Percentiles rank a stretch among this genome's conserved stretches.
phyloP scores from a whole-genome alignment of 257 asterid genomes.

The Gentiana macrophylla region DNA sequence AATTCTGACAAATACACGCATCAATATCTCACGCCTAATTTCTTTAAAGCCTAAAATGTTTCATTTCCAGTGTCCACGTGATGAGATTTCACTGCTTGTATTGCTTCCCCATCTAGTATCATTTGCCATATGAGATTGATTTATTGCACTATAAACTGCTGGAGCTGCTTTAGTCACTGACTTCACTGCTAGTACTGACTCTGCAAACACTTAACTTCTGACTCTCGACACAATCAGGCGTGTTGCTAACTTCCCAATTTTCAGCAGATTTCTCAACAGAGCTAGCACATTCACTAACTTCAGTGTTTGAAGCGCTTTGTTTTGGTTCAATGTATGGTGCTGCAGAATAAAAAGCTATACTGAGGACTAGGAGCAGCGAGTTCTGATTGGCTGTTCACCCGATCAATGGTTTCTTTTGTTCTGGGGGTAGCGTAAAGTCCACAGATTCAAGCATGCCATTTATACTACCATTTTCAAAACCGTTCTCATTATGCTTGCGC shows the following conservation, averaged over 20 bases:
- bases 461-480: constrained; percentile 20
- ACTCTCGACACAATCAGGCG: constrained; percentile 36
- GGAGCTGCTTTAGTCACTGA: constrained; percentile 56
- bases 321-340: constrained; percentile 35
- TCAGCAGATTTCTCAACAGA: constrained; percentile 37
- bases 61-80: constrained; percentile 37
- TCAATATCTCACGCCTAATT: constrained; percentile 57
- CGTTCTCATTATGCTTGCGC: constrained; percentile 17
- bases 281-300: constrained; percentile 31
- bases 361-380: constrained; percentile 33
- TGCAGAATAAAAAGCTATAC: constrained; percentile 29
- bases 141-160: constrained; percentile 34
- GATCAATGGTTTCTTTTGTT: constrained; percentile 16
- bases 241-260: constrained; percentile 37
- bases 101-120: constrained; percentile 63
- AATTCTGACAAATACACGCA: constrained; percentile 47
- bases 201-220: constrained; percentile 36
- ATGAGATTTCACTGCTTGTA: constrained; percentile 41
- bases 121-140: constrained; percentile 55
- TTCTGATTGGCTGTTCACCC: constrained; percentile 17
- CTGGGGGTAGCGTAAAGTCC: constrained; percentile 13
- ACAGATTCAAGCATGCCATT: constrained; percentile 24
- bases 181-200: constrained; percentile 46
- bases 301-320: constrained; percentile 39
- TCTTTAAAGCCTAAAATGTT: constrained; percentile 41